phyloP scores from a whole-genome alignment of 2,329 filamentous ascomycete species.

The Sporothrix luriei region DNA sequence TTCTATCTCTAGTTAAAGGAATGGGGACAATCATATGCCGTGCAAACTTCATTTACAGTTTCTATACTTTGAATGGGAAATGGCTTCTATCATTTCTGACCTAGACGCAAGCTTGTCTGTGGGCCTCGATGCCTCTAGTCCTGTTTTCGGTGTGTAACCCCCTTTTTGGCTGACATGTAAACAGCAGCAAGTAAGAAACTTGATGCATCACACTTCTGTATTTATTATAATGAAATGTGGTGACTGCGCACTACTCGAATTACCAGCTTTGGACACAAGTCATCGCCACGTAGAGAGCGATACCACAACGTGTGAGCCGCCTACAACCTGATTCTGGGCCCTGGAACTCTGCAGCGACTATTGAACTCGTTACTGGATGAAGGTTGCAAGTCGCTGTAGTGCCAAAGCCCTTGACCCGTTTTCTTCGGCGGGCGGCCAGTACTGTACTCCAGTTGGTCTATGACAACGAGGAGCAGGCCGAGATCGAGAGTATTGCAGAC shows the following conservation, averaged over 20 bases:
- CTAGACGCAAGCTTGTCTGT: too few species aligned
- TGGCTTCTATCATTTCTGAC: too few species aligned
- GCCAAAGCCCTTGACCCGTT: background rate
- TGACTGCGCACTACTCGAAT: too few species aligned
- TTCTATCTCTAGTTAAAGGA: too few species aligned
- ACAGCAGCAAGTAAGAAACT: too few species aligned
- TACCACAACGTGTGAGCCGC: background rate
- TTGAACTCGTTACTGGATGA: background rate
- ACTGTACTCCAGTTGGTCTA: background rate
- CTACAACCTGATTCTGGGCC: background rate
- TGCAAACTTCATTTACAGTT: too few species aligned
- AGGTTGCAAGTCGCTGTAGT: background rate
- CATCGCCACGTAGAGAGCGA: background rate
- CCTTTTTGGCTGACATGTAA: too few species aligned
- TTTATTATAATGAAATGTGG: too few species aligned
- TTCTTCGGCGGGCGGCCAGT: background rate
- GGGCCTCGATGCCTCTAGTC: too few species aligned
- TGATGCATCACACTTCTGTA: too few species aligned
- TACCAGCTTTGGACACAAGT: background rate
- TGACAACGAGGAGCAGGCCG: background rate
- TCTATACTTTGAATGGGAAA: too few species aligned
- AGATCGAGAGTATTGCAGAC: background rate
- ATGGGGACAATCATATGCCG: background rate
- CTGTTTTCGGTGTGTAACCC: too few species aligned
- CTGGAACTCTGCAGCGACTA: background rate